Evolutionary conservation across 78 protist genomes (phyloP), one percentile per base, ranked within the genome.

Genomic region (Bodo saltans): DNA sequence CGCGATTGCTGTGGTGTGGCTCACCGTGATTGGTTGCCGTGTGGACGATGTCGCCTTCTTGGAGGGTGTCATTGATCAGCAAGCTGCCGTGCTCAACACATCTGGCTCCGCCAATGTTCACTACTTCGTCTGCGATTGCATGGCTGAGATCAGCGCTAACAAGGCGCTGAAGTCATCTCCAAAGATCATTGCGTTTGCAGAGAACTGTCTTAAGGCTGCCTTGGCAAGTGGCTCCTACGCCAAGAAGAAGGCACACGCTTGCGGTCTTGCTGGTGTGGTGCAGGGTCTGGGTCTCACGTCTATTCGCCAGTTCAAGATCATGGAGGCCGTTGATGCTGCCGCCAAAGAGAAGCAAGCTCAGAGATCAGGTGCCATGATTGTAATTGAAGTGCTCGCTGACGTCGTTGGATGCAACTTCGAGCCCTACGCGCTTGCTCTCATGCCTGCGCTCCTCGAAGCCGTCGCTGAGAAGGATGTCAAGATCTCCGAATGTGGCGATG

Each of bases 371-470:
- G 8, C 73, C 40, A 74, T 81, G 85, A 26, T 68, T 35, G 17
- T 47, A 26, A 4, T 68, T 38, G 85, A 74, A 17, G 26, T 25
- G 25, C 32, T 81, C 74, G 81, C 67, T 3, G 70, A 70, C 27
- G 28, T 26, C 21, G 41, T 81, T 42, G 85, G 70, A 29, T 11
- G 72, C 67, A 11, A 4, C 37, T 81, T 95, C 52, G 99, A 97
- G 83, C 99, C 99, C 68, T 93, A 95, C 80, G 85, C 89, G n/a
- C 28, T 91, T 38, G 79, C 88, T 34, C 83, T 83, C 38, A 67
- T 96, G 38, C 98, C 97, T 35, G 41, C 85, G 35, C 80, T 94
- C 29, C 74, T 94, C 0, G 88, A 70, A 29, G 78, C 93, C 73
- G 91, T 92, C 75, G 94, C 94, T 68, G 96, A 94, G 40, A 71